These are phyloP conservation scores for Aspergillus pseudoviridinutans DNA, from an alignment of 2,329 filamentous ascomycete genomes.

Conservation along the genomic window DNA sequence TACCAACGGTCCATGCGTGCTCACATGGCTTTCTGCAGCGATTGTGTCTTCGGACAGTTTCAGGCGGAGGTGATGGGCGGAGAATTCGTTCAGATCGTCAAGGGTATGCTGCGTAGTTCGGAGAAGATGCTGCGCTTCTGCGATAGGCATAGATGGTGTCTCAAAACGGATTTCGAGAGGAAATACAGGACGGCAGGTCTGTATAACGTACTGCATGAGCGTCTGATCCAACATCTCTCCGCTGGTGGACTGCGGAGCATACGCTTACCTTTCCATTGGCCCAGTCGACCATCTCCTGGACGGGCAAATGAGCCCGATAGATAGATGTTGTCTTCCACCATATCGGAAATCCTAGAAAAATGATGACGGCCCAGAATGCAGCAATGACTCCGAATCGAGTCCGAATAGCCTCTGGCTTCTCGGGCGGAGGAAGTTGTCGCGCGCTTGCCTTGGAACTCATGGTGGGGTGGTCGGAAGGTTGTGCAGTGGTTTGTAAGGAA, in stretches of 20 bases:
- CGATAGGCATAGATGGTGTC: slow-evolving; percentile 59
- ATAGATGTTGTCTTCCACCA: slow-evolving; percentile 97
- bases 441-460: slow-evolving; percentile 21
- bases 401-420: slow-evolving; percentile 65
- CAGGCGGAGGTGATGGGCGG: slow-evolving; percentile 75
- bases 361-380: slow-evolving; percentile 86
- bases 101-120: slow-evolving; percentile 80
- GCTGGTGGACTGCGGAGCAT: background rate
- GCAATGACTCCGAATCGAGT: slow-evolving; percentile 71
- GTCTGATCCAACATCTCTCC: background rate
- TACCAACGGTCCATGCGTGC: slow-evolving; percentile 3
- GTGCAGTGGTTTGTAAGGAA: slow-evolving; percentile 17
- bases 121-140: slow-evolving; percentile 69
- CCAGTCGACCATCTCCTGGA: slow-evolving; percentile 86
- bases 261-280: slow-evolving; percentile 74
- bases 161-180: slow-evolving; percentile 78
- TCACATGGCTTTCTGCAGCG: slow-evolving; percentile 5
- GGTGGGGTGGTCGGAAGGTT: slow-evolving; percentile 7
- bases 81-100: slow-evolving; percentile 82
- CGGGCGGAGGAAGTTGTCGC: slow-evolving; percentile 63
- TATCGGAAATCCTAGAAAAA: slow-evolving; percentile 81
- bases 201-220: slow-evolving; percentile 8
- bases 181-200: slow-evolving; percentile 86
- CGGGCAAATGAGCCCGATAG: slow-evolving; percentile 76
- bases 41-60: slow-evolving; percentile 49